Evolutionary conservation across 805 yeast species (phyloP).

Genomic region (Wickerhamiella kurtzmanii): DNA sequence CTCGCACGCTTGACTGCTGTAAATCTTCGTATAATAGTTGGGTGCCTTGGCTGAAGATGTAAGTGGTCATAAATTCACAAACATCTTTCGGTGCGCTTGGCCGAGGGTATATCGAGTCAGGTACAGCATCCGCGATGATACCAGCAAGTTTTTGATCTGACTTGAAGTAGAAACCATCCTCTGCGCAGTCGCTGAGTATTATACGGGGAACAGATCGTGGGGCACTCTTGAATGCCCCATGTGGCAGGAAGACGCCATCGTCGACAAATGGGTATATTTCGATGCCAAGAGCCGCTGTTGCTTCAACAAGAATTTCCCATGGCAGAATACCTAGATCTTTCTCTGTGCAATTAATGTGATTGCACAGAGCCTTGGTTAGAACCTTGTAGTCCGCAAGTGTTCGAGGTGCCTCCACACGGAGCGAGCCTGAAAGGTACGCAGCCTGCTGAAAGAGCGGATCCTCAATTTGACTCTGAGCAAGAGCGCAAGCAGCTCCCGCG

Average conservation of each 20-base stretch:
- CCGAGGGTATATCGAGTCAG: not conserved
- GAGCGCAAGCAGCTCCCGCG: slow-evolving; percentile 35
- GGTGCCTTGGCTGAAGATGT: slow-evolving; percentile 13
- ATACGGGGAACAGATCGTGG: slow-evolving; percentile 13
- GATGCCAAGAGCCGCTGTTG: slow-evolving; percentile 17
- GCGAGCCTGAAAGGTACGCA: slow-evolving; percentile 22
- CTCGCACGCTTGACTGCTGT: slow-evolving; percentile 9
- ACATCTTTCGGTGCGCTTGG: slow-evolving; percentile 5
- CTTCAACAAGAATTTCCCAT: slow-evolving; percentile 19
- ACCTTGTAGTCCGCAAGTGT: slow-evolving; percentile 15
- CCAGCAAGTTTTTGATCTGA: slow-evolving; percentile 8
- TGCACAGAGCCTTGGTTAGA: slow-evolving; percentile 11
- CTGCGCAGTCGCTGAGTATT: slow-evolving; percentile 22
- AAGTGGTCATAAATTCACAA: slow-evolving; percentile 15
- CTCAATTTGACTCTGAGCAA: slow-evolving; percentile 17
- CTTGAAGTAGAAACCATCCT: slow-evolving; percentile 19
- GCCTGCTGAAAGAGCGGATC: slow-evolving; percentile 16
- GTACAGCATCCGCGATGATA: slow-evolving; percentile 5
- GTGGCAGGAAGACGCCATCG: slow-evolving; percentile 20
- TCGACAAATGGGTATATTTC: slow-evolving; percentile 19
- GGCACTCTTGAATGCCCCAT: slow-evolving; percentile 11
- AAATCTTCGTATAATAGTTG: slow-evolving; percentile 6
- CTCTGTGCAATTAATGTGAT: slow-evolving; percentile 9
- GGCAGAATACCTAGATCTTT: slow-evolving; percentile 16
- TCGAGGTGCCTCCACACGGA: not conserved